These are phyloP conservation scores for Zea mays DNA, from an alignment of 176 grass and related monocot species.

Conservation along the genomic window DNA sequence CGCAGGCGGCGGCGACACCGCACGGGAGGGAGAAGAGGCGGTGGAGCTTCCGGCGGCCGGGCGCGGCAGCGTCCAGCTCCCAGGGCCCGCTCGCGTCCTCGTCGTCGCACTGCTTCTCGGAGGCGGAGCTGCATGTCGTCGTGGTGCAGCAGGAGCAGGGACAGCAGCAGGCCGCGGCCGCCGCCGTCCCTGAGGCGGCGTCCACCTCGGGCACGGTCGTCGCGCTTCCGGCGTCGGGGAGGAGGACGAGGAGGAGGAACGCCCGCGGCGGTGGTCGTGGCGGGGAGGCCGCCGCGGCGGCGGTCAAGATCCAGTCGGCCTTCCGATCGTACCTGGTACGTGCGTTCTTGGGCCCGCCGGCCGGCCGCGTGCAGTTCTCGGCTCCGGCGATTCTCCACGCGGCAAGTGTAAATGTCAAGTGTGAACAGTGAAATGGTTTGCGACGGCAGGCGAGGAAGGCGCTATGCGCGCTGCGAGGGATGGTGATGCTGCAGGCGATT, in stretches of 20 bases:
- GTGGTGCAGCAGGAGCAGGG: slow-evolving; percentile 14
- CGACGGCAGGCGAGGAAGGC: slow-evolving; percentile 73
- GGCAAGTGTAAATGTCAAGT: neutral
- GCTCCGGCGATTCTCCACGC: neutral
- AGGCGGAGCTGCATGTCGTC: slow-evolving; percentile 32
- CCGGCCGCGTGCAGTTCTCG: neutral
- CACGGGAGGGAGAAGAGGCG: slow-evolving; percentile 52
- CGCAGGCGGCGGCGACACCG: slow-evolving; percentile 18
- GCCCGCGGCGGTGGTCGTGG: neutral
- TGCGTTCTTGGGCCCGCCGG: neutral
- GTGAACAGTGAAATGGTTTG: neutral
- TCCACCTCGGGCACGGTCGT: neutral
- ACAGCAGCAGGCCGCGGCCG: neutral
- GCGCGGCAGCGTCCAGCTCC: neutral
- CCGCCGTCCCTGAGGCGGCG: neutral
- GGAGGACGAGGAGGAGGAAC: neutral
- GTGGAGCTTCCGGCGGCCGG: slow-evolving; percentile 69
- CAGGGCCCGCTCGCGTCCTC: slow-evolving; percentile 42
- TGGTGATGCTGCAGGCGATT: slow-evolving; percentile 79
- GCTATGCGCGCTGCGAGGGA: slow-evolving; percentile 59
- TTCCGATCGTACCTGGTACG: slow-evolving; percentile 68
- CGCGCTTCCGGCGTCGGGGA: slow-evolving; percentile 2
- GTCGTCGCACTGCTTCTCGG: slow-evolving; percentile 53
- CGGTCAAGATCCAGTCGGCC: slow-evolving; percentile 59
- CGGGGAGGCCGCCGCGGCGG: slow-evolving; percentile 18